Evolutionary conservation across 2,329 filamentous ascomycete species (phyloP).

Genomic region (Corynespora cassiicola): DNA sequence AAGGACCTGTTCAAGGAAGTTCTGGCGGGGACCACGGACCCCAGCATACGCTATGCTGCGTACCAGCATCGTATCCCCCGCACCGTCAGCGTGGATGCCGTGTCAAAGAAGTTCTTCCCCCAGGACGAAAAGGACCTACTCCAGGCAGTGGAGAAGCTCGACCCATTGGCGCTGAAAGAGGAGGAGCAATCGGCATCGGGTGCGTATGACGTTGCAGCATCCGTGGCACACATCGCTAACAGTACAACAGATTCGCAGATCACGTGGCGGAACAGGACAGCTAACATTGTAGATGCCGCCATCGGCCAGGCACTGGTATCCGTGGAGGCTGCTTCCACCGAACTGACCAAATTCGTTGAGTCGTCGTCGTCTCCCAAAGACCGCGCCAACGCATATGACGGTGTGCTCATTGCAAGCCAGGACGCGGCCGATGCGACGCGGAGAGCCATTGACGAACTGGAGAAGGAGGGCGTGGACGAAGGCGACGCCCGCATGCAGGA

Average conservation of each 20-base stretch:
- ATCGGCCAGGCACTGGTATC: constrained; percentile 84
- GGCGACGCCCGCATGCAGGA: constrained; percentile 89
- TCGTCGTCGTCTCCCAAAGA: constrained; percentile 63
- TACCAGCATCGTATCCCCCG: constrained; percentile 90
- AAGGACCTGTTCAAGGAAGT: constrained; percentile 87
- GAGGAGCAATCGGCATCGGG: constrained; percentile 58
- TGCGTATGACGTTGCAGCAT: constrained; percentile 46
- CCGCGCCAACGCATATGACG: constrained; percentile 86
- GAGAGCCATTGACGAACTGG: constrained; percentile 88
- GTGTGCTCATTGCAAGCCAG: constrained; percentile 86
- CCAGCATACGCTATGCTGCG: constrained; percentile 90
- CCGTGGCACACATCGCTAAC: too few species aligned
- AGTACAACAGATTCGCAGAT: constrained; percentile 63
- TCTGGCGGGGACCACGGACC: constrained; percentile 84
- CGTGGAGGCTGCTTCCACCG: constrained; percentile 64
- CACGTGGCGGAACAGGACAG: constrained; percentile 83
- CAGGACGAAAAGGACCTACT: constrained; percentile 67
- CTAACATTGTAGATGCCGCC: constrained; percentile 89
- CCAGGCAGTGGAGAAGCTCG: constrained; percentile 71
- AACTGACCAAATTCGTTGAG: constrained; percentile 52
- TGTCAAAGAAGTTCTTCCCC: constrained; percentile 82
- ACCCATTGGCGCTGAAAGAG: constrained; percentile 58
- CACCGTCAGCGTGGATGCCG: constrained; percentile 78
- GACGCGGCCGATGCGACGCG: constrained; percentile 94
- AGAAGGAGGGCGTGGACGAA: constrained; percentile 81